Conservation (phyloP, 75 land plant genomes). For the Cupressus sempervirens region DNA sequence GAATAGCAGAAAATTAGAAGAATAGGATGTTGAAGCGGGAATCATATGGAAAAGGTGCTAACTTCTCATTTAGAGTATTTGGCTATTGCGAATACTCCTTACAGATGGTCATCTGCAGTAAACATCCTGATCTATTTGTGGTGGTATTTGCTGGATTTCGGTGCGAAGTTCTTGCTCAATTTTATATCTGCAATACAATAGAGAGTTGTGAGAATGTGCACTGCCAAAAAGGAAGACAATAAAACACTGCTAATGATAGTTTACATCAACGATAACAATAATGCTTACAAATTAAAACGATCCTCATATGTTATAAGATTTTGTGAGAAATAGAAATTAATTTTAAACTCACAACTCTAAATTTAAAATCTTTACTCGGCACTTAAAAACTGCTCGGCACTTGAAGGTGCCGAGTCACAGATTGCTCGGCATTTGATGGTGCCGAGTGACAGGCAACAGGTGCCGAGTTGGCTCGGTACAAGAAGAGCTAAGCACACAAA, state of each 20-base stretch:
- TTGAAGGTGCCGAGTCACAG: too few species aligned
- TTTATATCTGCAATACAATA: constrained; percentile 23
- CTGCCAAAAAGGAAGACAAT: constrained; percentile 2
- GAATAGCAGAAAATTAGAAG: neutral
- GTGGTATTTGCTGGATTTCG: constrained; percentile 36
- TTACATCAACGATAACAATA: constrained; percentile 1
- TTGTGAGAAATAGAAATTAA: too few species aligned
- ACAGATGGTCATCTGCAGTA: constrained; percentile 26
- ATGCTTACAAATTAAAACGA: constrained; percentile 32
- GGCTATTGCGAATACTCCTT: neutral
- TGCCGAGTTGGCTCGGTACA: too few species aligned
- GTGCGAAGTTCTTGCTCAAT: constrained; percentile 39
- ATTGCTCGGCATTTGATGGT: too few species aligned
- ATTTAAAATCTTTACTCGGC: too few species aligned
- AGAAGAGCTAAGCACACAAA: too few species aligned
- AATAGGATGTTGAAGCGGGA: neutral
- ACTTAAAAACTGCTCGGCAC: too few species aligned
- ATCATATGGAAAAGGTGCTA: neutral
- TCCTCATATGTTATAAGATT: constrained; percentile 38
- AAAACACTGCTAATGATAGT: neutral
- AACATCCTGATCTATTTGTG: constrained; percentile 38
- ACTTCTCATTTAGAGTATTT: neutral
- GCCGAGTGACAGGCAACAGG: too few species aligned
- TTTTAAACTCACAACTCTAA: too few species aligned
- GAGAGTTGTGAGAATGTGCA: neutral